These are phyloP conservation scores for Boletus sp. DNA, from an alignment of 1,284 basidiomycete genomes.

Conservation along the genomic window DNA sequence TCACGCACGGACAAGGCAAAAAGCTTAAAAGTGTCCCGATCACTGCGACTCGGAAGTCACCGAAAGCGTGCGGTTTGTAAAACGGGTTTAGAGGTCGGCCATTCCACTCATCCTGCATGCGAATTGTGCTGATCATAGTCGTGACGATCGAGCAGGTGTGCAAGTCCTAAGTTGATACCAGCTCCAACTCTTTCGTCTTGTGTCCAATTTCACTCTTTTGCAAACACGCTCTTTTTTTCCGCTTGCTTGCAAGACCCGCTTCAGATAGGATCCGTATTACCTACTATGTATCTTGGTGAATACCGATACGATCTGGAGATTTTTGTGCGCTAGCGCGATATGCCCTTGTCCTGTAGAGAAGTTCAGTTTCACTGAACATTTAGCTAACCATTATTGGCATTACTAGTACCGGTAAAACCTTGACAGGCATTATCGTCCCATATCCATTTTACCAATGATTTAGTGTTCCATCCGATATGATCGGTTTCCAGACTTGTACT, in stretches of 20 bases:
- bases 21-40: conserved; percentile 10
- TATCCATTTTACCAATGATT: background rate
- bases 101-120: background rate
- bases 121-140: background rate
- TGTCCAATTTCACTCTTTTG: background rate
- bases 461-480: too few species aligned
- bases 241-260: background rate
- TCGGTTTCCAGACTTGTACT: background rate
- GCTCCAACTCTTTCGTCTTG: background rate
- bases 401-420: background rate
- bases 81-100: background rate
- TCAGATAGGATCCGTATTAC: background rate
- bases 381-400: background rate
- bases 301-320: too few species aligned
- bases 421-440: background rate
- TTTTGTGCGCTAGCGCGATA: too few species aligned
- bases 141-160: background rate
- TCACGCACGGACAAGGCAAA: conserved; percentile 13
- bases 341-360: too few species aligned
- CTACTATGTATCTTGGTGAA: too few species aligned
- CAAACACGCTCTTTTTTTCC: background rate
- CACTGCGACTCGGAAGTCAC: conserved; percentile 6
- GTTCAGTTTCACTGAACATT: background rate
- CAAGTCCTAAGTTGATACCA: background rate
- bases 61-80: conserved; percentile 16